phyloP scores from a whole-genome alignment of 140 eudicot species.

The Bidens hawaiensis region DNA sequence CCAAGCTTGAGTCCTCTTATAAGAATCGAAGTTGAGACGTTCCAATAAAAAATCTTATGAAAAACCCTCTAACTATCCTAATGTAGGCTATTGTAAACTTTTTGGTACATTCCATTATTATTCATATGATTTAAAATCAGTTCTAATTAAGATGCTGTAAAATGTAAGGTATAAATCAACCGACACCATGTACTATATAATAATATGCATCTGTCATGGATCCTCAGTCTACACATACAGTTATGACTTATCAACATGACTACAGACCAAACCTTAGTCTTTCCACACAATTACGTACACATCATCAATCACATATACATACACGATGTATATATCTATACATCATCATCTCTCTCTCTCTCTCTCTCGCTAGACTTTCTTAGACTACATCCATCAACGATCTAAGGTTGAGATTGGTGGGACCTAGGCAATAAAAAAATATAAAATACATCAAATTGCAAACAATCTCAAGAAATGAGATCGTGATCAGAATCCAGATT shows the following conservation, averaged over 20 bases:
- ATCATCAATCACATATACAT: conserved; percentile 23
- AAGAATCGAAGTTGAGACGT: too few relatives aligned
- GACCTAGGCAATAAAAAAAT: too few relatives aligned
- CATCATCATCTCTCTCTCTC: neutral
- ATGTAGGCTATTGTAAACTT: too few relatives aligned
- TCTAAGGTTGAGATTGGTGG: too few relatives aligned
- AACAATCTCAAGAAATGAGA: too few relatives aligned
- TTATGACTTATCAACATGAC: conserved; percentile 44
- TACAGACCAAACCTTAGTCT: conserved; percentile 44
- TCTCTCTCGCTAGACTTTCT: too few relatives aligned
- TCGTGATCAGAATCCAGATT: too few relatives aligned
- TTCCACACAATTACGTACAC: conserved; percentile 28
- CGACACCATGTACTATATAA: conserved; percentile 39
- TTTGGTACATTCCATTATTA: neutral
- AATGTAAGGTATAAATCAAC: conserved; percentile 36
- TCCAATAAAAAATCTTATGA: too few relatives aligned
- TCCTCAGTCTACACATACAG: conserved; percentile 28
- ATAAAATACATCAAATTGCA: too few relatives aligned
- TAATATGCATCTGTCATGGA: conserved; percentile 24
- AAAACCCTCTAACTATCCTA: too few relatives aligned
- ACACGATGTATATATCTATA: conserved; percentile 26
- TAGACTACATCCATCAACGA: too few relatives aligned
- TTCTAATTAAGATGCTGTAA: neutral
- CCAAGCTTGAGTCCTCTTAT: too few relatives aligned
- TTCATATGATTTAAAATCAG: neutral